Percentiles rank a stretch among this genome's conserved stretches.
Evolutionary conservation across 305 asterid genomes (phyloP).

Genomic region (Fraxinus floribunda): DNA sequence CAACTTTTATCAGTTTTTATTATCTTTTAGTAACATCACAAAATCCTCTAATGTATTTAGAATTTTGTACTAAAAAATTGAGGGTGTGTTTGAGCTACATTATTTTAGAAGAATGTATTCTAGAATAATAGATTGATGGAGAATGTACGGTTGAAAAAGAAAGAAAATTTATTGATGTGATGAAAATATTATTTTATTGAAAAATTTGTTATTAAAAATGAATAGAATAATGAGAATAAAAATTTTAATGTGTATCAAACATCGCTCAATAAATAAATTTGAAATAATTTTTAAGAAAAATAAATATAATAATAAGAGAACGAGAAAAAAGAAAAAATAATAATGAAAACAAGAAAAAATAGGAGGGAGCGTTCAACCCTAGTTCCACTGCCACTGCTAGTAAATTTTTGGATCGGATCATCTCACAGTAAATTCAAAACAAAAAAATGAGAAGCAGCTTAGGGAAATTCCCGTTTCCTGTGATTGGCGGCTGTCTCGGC

Average conservation of each 20-base stretch:
- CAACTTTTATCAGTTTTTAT: not conserved
- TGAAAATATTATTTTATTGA: no score
- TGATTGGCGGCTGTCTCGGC: constrained; percentile 29
- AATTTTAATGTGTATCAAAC: no score
- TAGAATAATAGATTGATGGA: no score
- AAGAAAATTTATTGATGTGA: no score
- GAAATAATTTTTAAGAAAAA: not conserved
- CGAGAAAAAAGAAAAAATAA: not conserved
- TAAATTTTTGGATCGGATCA: constrained; percentile 1
- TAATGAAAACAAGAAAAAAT: not conserved
- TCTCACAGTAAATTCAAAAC: constrained; percentile 9
- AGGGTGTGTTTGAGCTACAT: no score
- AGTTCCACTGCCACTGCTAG: not conserved
- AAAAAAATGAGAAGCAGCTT: constrained; percentile 66
- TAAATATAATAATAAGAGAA: not conserved
- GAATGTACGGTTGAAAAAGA: no score
- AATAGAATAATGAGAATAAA: no score
- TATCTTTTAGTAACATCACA: not conserved
- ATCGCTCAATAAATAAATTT: no score
- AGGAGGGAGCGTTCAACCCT: not conserved
- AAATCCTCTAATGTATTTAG: not conserved
- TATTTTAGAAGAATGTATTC: no score
- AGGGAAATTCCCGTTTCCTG: constrained; percentile 47
- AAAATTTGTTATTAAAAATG: no score
- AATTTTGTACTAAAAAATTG: not conserved